phyloP scores from a whole-genome alignment of 2,329 filamentous ascomycete genomes.

The Juglanconis sp. region DNA sequence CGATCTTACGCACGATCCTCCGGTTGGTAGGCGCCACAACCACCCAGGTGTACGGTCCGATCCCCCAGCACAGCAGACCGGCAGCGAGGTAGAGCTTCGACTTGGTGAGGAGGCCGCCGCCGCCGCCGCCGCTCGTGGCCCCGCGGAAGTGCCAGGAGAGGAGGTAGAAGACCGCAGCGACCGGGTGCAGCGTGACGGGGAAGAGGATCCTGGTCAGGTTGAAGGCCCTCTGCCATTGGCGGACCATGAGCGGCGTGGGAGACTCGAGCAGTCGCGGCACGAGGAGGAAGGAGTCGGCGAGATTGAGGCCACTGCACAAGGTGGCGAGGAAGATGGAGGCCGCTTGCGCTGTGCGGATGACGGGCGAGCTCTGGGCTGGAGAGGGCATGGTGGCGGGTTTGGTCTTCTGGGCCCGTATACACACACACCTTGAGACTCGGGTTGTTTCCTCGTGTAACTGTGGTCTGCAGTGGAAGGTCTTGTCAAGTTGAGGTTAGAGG shows the following conservation, averaged over 20 bases:
- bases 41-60: slow-evolving; percentile 50
- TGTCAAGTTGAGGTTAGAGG: no score
- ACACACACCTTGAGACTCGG: no score
- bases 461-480: no score
- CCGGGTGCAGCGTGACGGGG: slow-evolving; percentile 36
- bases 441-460: no score
- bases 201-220: slow-evolving; percentile 36
- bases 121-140: slow-evolving; percentile 2
- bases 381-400: no score
- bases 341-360: slow-evolving; percentile 44
- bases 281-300: slow-evolving; percentile 40
- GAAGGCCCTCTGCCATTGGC: slow-evolving; percentile 50
- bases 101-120: slow-evolving; percentile 22
- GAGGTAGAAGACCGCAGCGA: slow-evolving; percentile 40
- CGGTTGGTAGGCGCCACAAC: slow-evolving; percentile 46
- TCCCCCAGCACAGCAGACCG: slow-evolving; percentile 39
- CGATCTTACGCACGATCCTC: slow-evolving; percentile 42
- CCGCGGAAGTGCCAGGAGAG: slow-evolving; percentile 37
- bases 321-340: slow-evolving; percentile 49
- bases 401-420: no score
- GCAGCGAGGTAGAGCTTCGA: slow-evolving; percentile 45
- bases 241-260: slow-evolving; percentile 51
- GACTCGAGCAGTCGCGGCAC: slow-evolving; percentile 53
- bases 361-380: no score
- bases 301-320: slow-evolving; percentile 36